Conservation (phyloP, 306 rosid genomes). For the Trifolium dubium region DNA sequence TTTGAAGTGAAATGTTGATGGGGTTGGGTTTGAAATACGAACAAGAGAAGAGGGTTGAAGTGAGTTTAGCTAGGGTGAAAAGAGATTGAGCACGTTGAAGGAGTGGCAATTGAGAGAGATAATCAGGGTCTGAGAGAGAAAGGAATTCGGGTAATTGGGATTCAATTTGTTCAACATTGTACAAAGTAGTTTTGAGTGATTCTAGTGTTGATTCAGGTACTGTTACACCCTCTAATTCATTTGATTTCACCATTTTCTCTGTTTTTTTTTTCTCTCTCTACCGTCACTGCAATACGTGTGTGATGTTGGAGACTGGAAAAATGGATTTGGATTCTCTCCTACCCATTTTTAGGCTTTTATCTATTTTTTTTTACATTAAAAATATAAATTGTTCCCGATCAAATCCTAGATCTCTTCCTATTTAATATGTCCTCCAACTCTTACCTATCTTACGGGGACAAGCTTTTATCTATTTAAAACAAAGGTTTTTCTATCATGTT, state of each 20-base stretch:
- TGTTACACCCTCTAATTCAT: slow-evolving; percentile 44
- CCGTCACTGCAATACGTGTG: background rate
- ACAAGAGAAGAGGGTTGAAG: slow-evolving; percentile 73
- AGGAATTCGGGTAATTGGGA: slow-evolving; percentile 54
- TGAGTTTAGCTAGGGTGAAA: slow-evolving; percentile 71
- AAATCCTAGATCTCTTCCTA: too few species aligned
- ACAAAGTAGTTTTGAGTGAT: slow-evolving; percentile 56
- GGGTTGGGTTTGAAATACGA: background rate
- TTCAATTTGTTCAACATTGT: slow-evolving; percentile 50
- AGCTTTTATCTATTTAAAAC: too few species aligned
- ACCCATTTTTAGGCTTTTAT: too few species aligned
- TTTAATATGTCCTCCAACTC: too few species aligned
- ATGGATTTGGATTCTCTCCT: background rate
- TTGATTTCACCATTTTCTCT: slow-evolving; percentile 56
- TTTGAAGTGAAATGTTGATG: background rate
- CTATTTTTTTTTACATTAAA: too few species aligned
- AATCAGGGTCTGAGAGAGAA: slow-evolving; percentile 61
- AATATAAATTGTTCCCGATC: too few species aligned
- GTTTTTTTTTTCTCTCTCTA: background rate
- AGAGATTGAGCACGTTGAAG: slow-evolving; percentile 81
- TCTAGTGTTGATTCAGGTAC: slow-evolving; percentile 60
- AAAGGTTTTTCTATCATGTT: too few species aligned
- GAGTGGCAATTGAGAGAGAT: slow-evolving; percentile 65
- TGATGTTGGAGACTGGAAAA: background rate
- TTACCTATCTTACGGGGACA: too few species aligned